phyloP scores from a whole-genome alignment of 371 early-diverging fungal genomes.

The Syncephalastrum monosporum region DNA sequence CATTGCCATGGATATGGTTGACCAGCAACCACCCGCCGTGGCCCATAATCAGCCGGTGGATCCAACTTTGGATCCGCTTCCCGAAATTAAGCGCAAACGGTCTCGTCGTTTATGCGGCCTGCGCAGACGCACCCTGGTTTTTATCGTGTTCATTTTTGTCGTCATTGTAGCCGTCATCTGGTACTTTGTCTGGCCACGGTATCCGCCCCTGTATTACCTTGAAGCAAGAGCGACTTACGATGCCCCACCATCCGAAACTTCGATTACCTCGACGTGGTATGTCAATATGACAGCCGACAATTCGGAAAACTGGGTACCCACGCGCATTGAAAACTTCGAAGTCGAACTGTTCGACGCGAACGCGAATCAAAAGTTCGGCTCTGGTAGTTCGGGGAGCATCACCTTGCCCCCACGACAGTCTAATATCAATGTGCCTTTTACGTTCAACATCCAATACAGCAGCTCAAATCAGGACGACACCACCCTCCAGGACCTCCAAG shows the following conservation, averaged over 20 bases:
- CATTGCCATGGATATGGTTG: conserved; percentile 37
- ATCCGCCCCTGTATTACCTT: conserved; percentile 20
- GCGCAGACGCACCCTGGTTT: conserved; percentile 22
- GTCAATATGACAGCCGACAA: conserved; percentile 22
- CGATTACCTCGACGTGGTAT: conserved; percentile 12
- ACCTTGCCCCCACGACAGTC: conserved; percentile 10
- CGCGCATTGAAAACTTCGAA: conserved; percentile 16
- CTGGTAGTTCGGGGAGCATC: conserved; percentile 18
- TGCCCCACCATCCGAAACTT: no score
- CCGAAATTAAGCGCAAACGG: conserved; percentile 24
- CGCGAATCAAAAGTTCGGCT: conserved; percentile 15
- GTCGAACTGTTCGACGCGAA: conserved; percentile 11
- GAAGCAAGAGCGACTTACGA: conserved; percentile 13
- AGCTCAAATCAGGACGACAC: conserved; percentile 1
- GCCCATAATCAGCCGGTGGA: conserved; percentile 1
- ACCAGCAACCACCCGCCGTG: conserved; percentile 14
- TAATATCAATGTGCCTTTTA: conserved; percentile 4
- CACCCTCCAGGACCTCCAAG: conserved; percentile 10
- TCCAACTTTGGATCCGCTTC: conserved; percentile 9
- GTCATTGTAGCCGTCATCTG: conserved; percentile 27
- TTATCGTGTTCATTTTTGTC: conserved; percentile 27
- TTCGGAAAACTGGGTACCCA: conserved; percentile 26
- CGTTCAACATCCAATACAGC: conserved; percentile 16
- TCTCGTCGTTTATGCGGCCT: conserved; percentile 26
- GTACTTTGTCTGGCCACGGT: conserved; percentile 49